Evolutionary conservation across 2,329 filamentous ascomycete species (phyloP), one percentile per base, ranked within the genome.

Genomic region (Metarhizium anisopliae): DNA sequence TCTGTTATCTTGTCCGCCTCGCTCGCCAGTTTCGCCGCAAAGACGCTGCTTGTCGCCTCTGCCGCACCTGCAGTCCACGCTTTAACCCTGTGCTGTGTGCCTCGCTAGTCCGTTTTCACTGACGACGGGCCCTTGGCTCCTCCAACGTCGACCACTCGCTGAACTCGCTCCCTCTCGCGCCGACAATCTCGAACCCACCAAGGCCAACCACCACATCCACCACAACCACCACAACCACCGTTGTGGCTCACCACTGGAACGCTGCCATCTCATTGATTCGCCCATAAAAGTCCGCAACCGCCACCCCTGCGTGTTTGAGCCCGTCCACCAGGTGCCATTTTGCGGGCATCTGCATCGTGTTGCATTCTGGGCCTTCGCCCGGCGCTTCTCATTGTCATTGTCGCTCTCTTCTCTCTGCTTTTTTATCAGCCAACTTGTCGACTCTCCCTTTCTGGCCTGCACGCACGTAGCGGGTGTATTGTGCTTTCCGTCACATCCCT

Each of bases 251-350:
- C 45, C 50, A n/a, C 55, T 57, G 57, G 52, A 57, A 57, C 57
- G 55, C 47, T 20, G 14, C 47, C 11, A 18, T 30, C 51, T 35
- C 40, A 14, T 47, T 52, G 55, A 56, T 55, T 55, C 57, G 57
- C 38, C 57, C 50, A 40, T 40, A 32, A 32, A n/a, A 38, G 40
- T 47, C 43, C 52, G 32, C n/a, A 51, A 47, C 49, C 50, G 52
- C 57, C 55, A 56, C 52, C 55, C 52, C 57, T 59, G 56, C 32
- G 36, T 49, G 51, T 56, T 43, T 56, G 50, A 42, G 49, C 30
- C 56, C 35, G 40, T 50, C 49, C 18, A 32, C 52, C 32, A 25
- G 42, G 43, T 52, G 4, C 42, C 14, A 6, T 50, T 54, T 55
- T 56, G 54, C 52, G 56, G 54, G 50, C 51, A 47, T 45, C 56